Base-by-base conservation (phyloP, 129 eudicot species). In the Lactuca saligna region DNA sequence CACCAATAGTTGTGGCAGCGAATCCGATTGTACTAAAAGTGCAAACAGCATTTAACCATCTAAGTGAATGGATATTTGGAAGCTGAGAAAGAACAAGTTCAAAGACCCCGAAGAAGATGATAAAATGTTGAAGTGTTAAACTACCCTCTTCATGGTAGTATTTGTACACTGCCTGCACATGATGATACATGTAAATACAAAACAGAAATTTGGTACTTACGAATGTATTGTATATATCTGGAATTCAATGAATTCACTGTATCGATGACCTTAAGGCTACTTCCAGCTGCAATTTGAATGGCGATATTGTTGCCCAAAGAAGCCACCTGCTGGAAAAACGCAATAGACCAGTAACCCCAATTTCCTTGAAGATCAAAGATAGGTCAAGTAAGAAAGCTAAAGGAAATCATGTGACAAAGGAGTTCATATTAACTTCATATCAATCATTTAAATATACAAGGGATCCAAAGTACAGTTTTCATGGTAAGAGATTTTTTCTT, bases 311-410 rank as follows among this genome's bases (percentile, higher is more conserved):
- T 84, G 70, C 83, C 89, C 55, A 84, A 70, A 31, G 89, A 81
- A 78, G 89, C 86, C 77, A 84, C 83, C 83, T 84, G 89, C 83
- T 84, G 86, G 73, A 78, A 84, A 78, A 81, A 77, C 71, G 89
- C 84, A 65, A 84, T 70, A 74, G 81, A 81, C 84, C 89, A 84
- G 76, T 78, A 84, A 64, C 86, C 89, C 86, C 86, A 77, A 39
- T 73, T 69, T 73, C 89, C 86, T 84, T 77, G 69, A 80, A 76
- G 16, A 71, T 38, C 75, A 71, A 54, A 55, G 54, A 61, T 64
- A 39, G 55, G 65, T 46, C 54, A 63, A 9, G 49, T 42, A 54
- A 55, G 39, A 39, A 41, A 46, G 7, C 6, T 4, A 35, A 35
- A 35, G 38, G 44, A 25, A 25, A 25, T 25, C 29, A 25, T 25